phyloP scores from a whole-genome alignment of 352 stramenopile genomes.

The Phytophthora kernoviae region DNA sequence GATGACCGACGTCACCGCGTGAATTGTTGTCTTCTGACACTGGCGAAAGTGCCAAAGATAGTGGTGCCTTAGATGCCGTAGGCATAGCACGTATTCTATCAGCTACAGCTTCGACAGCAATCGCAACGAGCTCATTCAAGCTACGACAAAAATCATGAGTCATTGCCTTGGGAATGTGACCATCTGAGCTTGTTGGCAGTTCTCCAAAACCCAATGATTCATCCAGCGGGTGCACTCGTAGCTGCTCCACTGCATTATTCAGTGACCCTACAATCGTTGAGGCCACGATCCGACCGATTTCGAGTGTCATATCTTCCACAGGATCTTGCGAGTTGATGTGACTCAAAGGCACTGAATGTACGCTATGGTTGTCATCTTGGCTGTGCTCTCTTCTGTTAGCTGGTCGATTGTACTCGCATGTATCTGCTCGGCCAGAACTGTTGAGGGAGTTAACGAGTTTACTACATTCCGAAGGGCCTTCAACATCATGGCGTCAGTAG shows the following conservation, averaged over 20 bases:
- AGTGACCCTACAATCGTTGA: slow-evolving; percentile 45
- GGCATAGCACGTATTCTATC: slow-evolving; percentile 18
- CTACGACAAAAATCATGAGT: slow-evolving; percentile 19
- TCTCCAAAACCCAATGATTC: not conserved
- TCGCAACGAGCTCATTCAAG: slow-evolving; percentile 32
- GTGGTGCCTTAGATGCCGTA: not conserved
- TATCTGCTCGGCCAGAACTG: slow-evolving; percentile 23
- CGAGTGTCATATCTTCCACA: slow-evolving; percentile 27
- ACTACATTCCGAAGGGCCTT: slow-evolving; percentile 30
- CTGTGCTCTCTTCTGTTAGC: slow-evolving; percentile 2
- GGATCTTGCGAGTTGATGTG: not conserved
- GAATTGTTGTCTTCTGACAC: slow-evolving; percentile 19
- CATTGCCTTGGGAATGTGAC: not conserved
- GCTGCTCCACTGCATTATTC: slow-evolving; percentile 27
- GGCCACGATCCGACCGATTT: slow-evolving; percentile 46
- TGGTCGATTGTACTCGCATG: slow-evolving; percentile 20
- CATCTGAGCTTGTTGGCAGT: not conserved
- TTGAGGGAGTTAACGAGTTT: slow-evolving; percentile 18
- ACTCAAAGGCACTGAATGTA: not conserved
- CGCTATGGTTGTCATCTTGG: slow-evolving; percentile 13
- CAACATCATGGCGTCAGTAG: slow-evolving; percentile 16
- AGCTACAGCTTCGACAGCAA: slow-evolving; percentile 28
- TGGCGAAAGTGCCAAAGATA: slow-evolving; percentile 4
- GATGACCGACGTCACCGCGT: slow-evolving; percentile 5
- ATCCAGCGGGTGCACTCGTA: slow-evolving; percentile 20